Conservation (phyloP, 768 basidiomycete genomes). For the Hydnum rufescens region DNA sequence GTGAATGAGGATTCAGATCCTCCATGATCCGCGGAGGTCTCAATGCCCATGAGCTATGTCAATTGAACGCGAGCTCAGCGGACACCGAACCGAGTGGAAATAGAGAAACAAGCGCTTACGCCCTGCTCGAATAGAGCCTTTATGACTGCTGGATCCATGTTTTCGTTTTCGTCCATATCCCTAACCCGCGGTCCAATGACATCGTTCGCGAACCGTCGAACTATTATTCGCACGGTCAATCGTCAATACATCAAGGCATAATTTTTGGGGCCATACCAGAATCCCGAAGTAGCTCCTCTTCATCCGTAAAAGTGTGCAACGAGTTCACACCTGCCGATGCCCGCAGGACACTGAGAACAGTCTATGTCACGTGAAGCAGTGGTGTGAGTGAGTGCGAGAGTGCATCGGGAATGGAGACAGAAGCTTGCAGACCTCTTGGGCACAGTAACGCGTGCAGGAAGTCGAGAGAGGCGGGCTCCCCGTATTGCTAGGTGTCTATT, state of each 20-base stretch:
- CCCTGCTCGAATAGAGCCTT: slow-evolving; percentile 88
- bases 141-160: slow-evolving; percentile 77
- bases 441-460: too few species aligned
- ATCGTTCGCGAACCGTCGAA: slow-evolving; percentile 73
- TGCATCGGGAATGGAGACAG: neutral
- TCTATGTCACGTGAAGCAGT: neutral
- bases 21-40: slow-evolving; percentile 63
- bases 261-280: slow-evolving; percentile 33
- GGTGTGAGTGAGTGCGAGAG: neutral
- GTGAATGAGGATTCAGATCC: slow-evolving; percentile 87
- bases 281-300: slow-evolving; percentile 86
- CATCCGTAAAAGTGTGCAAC: slow-evolving; percentile 73
- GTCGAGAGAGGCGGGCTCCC: too few species aligned
- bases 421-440: neutral
- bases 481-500: too few species aligned
- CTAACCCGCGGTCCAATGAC: slow-evolving; percentile 78
- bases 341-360: slow-evolving; percentile 6
- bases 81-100: neutral
- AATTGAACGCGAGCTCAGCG: neutral
- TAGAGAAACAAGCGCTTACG: slow-evolving; percentile 27
- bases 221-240: slow-evolving; percentile 23
- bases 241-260: neutral
- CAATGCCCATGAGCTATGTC: slow-evolving; percentile 86
- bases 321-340: slow-evolving; percentile 21
- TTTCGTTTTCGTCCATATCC: slow-evolving; percentile 96